Conservation (phyloP, 1,284 basidiomycete genomes). For the Erythrobasidium hasegawianum region DNA sequence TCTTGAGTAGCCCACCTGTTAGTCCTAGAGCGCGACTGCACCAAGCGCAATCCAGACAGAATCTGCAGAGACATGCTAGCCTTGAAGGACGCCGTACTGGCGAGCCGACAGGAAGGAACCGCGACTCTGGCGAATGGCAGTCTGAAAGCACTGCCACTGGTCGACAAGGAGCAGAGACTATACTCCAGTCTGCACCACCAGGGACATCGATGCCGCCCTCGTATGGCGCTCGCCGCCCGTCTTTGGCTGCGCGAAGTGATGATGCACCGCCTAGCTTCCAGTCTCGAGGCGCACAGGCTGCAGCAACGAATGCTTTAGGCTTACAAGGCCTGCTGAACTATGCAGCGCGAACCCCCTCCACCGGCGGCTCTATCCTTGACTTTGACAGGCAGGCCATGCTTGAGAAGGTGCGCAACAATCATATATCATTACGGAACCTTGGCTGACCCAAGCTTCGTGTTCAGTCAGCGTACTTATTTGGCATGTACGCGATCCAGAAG, state of each 20-base stretch:
- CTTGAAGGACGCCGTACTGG: too few relatives aligned
- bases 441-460: too few relatives aligned
- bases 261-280: slow-evolving; percentile 33
- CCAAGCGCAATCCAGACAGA: too few relatives aligned
- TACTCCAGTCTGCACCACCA: background rate
- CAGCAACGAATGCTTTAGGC: background rate
- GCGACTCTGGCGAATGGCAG: background rate
- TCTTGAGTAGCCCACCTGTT: too few relatives aligned
- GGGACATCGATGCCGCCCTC: background rate
- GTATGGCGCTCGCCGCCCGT: background rate
- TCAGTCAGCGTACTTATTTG: too few relatives aligned
- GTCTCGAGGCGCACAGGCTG: background rate
- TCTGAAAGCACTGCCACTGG: background rate
- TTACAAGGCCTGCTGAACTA: background rate
- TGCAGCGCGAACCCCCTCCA: background rate
- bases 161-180: background rate
- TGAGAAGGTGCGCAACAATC: slow-evolving; percentile 9
- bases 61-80: too few relatives aligned
- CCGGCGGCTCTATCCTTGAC: background rate
- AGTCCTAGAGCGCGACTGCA: too few relatives aligned
- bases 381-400: slow-evolving; percentile 27
- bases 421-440: too few relatives aligned
- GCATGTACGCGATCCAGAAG: slow-evolving; percentile 15
- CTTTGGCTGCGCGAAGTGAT: slow-evolving; percentile 6
- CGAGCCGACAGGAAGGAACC: too few relatives aligned